Percentiles rank a stretch among this genome's conserved stretches.
phyloP scores from a whole-genome alignment of 2,329 filamentous ascomycete genomes.

The Tolypocladium nubicola region DNA sequence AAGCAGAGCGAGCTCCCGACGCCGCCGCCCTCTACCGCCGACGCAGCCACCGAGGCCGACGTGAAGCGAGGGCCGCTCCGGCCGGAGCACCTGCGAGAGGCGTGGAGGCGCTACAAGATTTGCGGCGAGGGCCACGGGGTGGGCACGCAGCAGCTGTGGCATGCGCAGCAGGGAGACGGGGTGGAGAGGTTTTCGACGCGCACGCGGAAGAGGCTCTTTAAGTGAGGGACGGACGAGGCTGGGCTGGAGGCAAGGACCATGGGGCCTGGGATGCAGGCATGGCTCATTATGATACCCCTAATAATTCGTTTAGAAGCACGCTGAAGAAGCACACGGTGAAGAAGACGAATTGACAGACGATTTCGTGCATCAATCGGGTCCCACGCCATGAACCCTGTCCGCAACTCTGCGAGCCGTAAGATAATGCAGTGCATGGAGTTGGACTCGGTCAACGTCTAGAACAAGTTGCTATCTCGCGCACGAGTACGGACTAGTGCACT shows the following conservation, averaged over 20 bases:
- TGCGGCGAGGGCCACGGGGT: conserved; percentile 52
- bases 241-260: neutral
- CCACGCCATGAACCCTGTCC: neutral
- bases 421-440: neutral
- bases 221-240: conserved; percentile 18
- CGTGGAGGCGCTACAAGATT: conserved; percentile 56
- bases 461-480: neutral
- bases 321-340: no score
- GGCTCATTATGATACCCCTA: conserved; percentile 1
- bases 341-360: neutral
- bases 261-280: neutral
- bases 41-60: conserved; percentile 18
- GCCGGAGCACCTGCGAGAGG: conserved; percentile 66
- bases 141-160: conserved; percentile 50
- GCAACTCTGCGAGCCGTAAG: no score
- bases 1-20: conserved; percentile 42
- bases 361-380: neutral
- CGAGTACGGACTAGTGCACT: neutral
- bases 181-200: conserved; percentile 47
- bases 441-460: neutral
- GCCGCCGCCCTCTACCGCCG: conserved; percentile 24
- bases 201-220: conserved; percentile 43
- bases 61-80: conserved; percentile 47
- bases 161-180: conserved; percentile 48
- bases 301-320: neutral